Evolutionary conservation across 2,329 filamentous ascomycete genomes (phyloP).

Genomic region (Alternaria infectoria): DNA sequence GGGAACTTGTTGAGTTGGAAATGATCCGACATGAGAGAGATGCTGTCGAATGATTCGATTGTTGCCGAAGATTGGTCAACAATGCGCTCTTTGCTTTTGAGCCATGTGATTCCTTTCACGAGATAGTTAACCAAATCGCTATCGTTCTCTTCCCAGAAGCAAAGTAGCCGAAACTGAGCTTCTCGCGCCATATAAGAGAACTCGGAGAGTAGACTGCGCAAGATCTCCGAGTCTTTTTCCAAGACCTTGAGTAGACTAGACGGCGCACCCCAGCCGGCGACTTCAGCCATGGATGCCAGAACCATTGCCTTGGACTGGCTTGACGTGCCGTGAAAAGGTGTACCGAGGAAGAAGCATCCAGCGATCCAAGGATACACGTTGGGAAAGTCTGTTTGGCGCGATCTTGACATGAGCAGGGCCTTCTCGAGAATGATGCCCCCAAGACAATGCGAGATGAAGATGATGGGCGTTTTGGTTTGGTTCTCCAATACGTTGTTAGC

Average conservation of each 20-base stretch:
- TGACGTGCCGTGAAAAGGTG: conserved; percentile 25
- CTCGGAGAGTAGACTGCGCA: conserved; percentile 20
- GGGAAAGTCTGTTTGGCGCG: conserved; percentile 22
- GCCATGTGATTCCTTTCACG: conserved; percentile 15
- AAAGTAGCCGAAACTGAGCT: conserved; percentile 27
- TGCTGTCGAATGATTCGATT: conserved; percentile 27
- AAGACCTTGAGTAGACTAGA: conserved; percentile 23
- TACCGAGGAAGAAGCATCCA: conserved; percentile 30
- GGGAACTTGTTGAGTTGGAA: conserved; percentile 40
- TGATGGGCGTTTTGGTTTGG: conserved; percentile 32
- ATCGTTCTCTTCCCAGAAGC: conserved; percentile 29
- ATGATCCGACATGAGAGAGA: conserved; percentile 36
- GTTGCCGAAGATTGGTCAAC: conserved; percentile 37
- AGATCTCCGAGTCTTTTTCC: conserved; percentile 23
- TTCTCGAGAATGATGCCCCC: conserved; percentile 37
- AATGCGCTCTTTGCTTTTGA: conserved; percentile 31
- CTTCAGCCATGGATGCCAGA: conserved; percentile 26
- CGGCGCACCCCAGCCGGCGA: conserved; percentile 20
- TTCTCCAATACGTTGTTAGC: conserved; percentile 18
- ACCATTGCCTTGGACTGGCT: conserved; percentile 25
- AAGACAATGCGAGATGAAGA: conserved; percentile 39
- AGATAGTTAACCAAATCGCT: conserved; percentile 23
- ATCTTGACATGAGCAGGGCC: conserved; percentile 20
- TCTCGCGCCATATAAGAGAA: conserved; percentile 23
- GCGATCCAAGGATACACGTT: conserved; percentile 29